Evolutionary conservation across 164 flowering plant genomes (phyloP), one percentile per base, ranked within the genome.

Genomic region (Vitis rotundifolia): DNA sequence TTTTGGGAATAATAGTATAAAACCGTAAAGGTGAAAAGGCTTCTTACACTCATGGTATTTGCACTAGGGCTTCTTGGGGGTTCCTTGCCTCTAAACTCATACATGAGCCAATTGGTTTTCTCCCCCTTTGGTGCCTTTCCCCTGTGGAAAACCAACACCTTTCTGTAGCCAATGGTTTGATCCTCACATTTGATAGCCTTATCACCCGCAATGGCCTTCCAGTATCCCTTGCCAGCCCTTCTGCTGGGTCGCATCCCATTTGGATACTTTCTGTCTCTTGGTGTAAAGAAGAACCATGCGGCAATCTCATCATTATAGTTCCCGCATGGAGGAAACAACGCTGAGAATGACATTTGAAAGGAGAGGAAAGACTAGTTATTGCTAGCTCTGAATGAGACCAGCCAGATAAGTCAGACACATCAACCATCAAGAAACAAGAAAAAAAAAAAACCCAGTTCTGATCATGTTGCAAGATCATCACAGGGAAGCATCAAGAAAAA

Each of bases 161-260:
- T 72, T 19, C 52, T 65, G 26, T 5, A 51, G 37, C 75, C 75
- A 59, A 66, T 14, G 0, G 1, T 7, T 8, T 0, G 31, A 8
- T 19, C 44, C 2, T 52, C 48, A n/a, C 18, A 8, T 0, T 50
- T 19, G 5, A 72, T 18, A 9, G 5, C 10, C 9, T 59, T 61
- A 44, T 72, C 75, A 11, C 54, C 52, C 26, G 70, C 75, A 4
- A 66, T 66, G 1, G 75, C 75, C 51, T 71, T 71, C 74, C 74
- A 71, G 51, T 48, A 73, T 13, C 76, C 76, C 22, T 68, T 56
- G 1, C 62, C 67, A 0, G 76, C 71, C 29, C 11, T 54, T 16
- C 76, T 47, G 29, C 63, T 68, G 1, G 76, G 71, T 2, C 71
- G 63, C 9, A 2, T 28, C 11, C 76, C 76, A 59, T 73, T 73